Base-by-base conservation (phyloP, 345 rosid genomes). In the Populus deltoides region DNA sequence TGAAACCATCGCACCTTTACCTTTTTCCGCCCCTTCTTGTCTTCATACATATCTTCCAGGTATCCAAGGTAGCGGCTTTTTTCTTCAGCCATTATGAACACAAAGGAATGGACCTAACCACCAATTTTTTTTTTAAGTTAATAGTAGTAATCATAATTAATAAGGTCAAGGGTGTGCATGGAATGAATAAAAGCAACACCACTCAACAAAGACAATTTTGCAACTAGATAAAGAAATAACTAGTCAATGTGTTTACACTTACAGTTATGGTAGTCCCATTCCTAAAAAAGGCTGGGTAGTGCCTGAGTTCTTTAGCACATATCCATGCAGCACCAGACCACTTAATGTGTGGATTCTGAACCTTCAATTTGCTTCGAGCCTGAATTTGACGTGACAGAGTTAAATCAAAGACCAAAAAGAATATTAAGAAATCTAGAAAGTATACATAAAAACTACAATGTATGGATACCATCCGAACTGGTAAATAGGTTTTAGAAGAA, bases 1-100 rank as follows among this genome's bases (percentile, higher is more conserved):
- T 95, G 98, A 88, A 95, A 92, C 99, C 99, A 95, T 86, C 98
- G 90, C 71, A 93, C 97, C 88, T 89, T 95, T 73, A 95, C 97
- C 81, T 95, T 95, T 81, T 91, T 96, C 74, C 82, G 93, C 73
- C 99, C 98, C 82, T 93, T 89, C 83, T 89, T 93, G 90, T 95
- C 98, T 86, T 93, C 99, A 45, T 95, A 95, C 97, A 95, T 95
- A 82, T 95, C 99, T 86, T 95, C 99, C 88, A 95, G 84, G 85
- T 95, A 91, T 65, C 98, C 98, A 86, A 95, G 83, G 22, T 95
- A 92, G 41, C 81, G 92, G 81, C 86, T 89, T 70, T 93, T 92
- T 68, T 87, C 98, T 86, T 92, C 92, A 71, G 90, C 93, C 99
- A 95, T 87, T 75, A 93, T 98, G 83, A 90, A 93, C 77, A 95